Conservation (phyloP, 441 rosid species). For the Mallotus japonicus region DNA sequence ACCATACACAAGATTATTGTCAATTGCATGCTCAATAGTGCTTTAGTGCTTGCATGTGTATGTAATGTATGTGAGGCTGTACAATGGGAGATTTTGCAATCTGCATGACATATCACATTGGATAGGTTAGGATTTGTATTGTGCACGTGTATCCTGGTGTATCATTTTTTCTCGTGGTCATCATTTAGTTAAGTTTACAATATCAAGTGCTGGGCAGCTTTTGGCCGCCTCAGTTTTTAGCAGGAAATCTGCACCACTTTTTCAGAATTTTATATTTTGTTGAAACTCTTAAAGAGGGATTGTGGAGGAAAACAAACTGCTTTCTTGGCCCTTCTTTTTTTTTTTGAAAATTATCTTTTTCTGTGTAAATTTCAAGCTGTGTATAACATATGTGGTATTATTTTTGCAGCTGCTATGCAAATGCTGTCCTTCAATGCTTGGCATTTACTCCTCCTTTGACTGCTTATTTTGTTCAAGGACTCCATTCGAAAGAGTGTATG, state of each 20-base stretch:
- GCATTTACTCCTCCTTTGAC: constrained; percentile 89
- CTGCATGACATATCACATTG: not conserved
- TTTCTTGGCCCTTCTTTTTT: not conserved
- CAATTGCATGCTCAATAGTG: not conserved
- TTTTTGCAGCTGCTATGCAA: constrained; percentile 90
- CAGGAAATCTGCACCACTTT: not conserved
- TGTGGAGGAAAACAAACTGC: not conserved
- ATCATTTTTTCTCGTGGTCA: not conserved
- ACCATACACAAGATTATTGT: not conserved
- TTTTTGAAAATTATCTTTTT: not conserved
- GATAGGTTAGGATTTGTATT: not conserved
- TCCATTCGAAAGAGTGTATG: constrained; percentile 81
- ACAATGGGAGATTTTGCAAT: not conserved
- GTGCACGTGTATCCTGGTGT: not conserved
- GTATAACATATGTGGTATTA: constrained; percentile 19
- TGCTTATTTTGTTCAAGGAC: constrained; percentile 75
- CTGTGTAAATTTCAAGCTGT: not conserved
- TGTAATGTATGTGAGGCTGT: not conserved
- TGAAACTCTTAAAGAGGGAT: not conserved
- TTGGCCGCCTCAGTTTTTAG: not conserved
- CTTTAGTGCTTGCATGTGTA: not conserved
- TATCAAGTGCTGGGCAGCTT: not conserved
- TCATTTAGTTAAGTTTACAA: not conserved
- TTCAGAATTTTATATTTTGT: not conserved
- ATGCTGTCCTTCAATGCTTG: constrained; percentile 89